Evolutionary conservation across 768 basidiomycete genomes (phyloP).

Genomic region (Rubroboletus pulcherrimus): DNA sequence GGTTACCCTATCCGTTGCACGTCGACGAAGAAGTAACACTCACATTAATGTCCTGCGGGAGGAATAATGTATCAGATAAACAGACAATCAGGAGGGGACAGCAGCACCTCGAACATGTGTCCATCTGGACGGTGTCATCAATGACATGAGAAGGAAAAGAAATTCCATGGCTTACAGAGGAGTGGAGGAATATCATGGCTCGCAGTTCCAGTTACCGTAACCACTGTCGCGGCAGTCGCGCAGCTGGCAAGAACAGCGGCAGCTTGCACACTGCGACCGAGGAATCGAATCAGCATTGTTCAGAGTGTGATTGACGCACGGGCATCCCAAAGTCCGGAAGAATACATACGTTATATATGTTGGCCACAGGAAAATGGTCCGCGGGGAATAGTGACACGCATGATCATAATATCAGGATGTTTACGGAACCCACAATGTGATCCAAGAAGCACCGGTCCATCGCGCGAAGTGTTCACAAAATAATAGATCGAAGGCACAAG

Average conservation of each 20-base stretch:
- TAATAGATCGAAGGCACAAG: not conserved
- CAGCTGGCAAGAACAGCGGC: not conserved
- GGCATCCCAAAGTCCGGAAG: not conserved
- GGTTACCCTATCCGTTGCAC: not conserved
- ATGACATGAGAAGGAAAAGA: not conserved
- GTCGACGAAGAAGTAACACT: slow-evolving; percentile 22
- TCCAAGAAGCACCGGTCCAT: not conserved
- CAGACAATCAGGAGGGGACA: not conserved
- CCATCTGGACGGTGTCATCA: slow-evolving; percentile 37
- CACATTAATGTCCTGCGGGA: slow-evolving; percentile 60
- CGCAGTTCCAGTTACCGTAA: slow-evolving; percentile 42
- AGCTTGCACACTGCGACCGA: slow-evolving; percentile 1
- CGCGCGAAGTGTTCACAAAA: not conserved
- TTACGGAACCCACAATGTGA: not conserved
- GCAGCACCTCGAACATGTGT: slow-evolving; percentile 56
- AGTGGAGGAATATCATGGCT: slow-evolving; percentile 52
- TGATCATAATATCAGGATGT: not conserved
- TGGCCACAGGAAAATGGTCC: not conserved
- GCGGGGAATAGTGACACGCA: not conserved
- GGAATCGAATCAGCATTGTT: slow-evolving; percentile 12
- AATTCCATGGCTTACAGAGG: slow-evolving; percentile 40
- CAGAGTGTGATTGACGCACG: not conserved
- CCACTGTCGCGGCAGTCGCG: slow-evolving; percentile 24
- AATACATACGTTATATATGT: slow-evolving; percentile 8
- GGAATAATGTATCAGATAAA: not conserved